Evolutionary conservation across 176 grass and related monocot species (phyloP), one percentile per base, ranked within the genome.

Genomic region (Alloteropsis semialata): DNA sequence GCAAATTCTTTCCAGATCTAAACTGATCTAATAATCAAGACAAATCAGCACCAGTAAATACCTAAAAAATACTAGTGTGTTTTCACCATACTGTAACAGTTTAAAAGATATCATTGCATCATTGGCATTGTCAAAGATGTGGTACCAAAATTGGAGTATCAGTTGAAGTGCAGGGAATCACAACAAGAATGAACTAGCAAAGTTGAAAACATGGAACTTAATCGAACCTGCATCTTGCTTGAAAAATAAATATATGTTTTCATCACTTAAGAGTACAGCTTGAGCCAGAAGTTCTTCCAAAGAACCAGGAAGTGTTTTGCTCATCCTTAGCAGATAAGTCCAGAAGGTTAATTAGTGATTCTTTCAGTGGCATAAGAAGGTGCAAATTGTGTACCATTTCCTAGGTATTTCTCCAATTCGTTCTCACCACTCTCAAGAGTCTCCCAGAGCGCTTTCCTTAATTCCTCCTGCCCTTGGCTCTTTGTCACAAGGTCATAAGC

Each of bases 401-500:
- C 93, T 65, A 91, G 58, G 53, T 81, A 90, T 59, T 88, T 92
- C 33, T 88, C 90, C 68, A 95, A 65, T 85, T 86, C 77, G 44
- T 87, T 85, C 56, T 90, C 84, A 65, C 87, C 90, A 73, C 67
- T 70, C 69, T 92, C 85, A 62, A 95, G 73, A 68, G 85, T 85
- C 1, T 87, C 67, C 85, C 93, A 92, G 25, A 95, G 64, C 10
- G 77, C 68, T 66, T 87, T 89, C 81, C 90, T 92, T 54, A 90
- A 85, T 88, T 88, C 90, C 27, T 58, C 87, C 15, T 84, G 87
- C 19, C 93, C 85, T 79, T 92, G 85, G 68, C 93, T 95, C 84
- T 95, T 95, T 42, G 68, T 79, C 68, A 95, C 87, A 76, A 95
- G 90, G 84, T 95, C 90, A 90, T 92, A 92, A 37, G 90, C 87